phyloP scores from a whole-genome alignment of 2,329 filamentous ascomycete genomes.

The Colletotrichum sp. region DNA sequence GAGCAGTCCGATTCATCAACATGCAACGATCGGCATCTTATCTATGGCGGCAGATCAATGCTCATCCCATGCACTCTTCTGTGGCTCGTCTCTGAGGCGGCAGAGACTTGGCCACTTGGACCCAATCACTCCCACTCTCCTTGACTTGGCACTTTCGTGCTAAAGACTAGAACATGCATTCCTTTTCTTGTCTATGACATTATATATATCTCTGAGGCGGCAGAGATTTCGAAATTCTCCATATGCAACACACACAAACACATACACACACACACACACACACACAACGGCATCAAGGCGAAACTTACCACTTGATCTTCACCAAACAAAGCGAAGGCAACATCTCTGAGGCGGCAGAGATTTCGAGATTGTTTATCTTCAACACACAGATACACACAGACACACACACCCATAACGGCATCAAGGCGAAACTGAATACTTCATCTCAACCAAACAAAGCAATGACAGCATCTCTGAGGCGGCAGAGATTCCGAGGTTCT shows the following conservation, averaged over 20 bases:
- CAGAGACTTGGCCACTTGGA: not conserved
- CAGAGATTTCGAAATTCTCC: not conserved
- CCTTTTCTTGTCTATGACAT: not conserved
- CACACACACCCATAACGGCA: too few relatives aligned
- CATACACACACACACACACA: too few relatives aligned
- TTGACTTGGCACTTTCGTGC: not conserved
- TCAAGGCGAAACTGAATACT: too few relatives aligned
- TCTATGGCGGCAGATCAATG: not conserved
- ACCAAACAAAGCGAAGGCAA: too few relatives aligned
- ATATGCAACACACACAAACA: too few relatives aligned
- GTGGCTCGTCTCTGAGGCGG: not conserved
- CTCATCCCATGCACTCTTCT: not conserved
- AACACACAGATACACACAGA: too few relatives aligned
- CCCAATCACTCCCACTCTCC: not conserved
- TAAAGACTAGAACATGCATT: not conserved
- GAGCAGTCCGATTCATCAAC: not conserved
- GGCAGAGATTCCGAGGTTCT: too few relatives aligned
- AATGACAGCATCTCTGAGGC: too few relatives aligned
- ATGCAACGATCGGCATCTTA: not conserved
- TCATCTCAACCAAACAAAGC: too few relatives aligned
- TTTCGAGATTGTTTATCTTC: not conserved
- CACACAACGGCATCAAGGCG: too few relatives aligned
- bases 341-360: not conserved
- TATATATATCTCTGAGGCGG: not conserved
- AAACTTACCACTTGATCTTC: fast-evolving